A percentile compares a stretch with the other conserved stretches of the same genome.
Evolutionary conservation across 495 filamentous ascomycete species (phyloP).

Genomic region (Aspergillus hancockii): DNA sequence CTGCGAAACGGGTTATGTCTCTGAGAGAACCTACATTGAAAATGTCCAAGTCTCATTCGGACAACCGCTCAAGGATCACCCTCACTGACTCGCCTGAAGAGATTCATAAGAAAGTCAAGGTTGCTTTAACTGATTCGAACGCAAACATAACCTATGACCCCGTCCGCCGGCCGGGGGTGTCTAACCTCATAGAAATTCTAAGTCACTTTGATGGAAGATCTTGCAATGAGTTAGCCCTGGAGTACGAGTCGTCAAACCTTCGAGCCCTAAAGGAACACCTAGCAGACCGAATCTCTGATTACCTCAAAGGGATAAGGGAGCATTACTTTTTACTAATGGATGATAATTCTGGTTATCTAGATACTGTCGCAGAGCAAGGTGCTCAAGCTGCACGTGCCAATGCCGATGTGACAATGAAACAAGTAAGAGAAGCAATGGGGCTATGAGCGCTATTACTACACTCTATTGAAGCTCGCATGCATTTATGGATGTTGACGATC

Average conservation of each 20-base stretch:
- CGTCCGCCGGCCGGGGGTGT: conserved; percentile 69
- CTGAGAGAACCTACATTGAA: conserved; percentile 73
- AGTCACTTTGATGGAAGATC: conserved; percentile 59
- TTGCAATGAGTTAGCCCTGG: conserved; percentile 56
- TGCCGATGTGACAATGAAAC: conserved; percentile 66
- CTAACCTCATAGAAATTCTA: conserved; percentile 80
- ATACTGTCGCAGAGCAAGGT: conserved; percentile 61
- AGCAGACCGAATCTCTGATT: conserved; percentile 50
- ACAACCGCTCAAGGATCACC: conserved; percentile 72
- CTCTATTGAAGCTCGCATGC: not conserved
- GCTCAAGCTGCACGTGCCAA: conserved; percentile 59
- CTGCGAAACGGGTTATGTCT: conserved; percentile 85
- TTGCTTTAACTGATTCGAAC: conserved; percentile 75
- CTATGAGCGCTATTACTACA: not conserved
- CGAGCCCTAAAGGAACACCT: conserved; percentile 67
- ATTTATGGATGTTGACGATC: not conserved
- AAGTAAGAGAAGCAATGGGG: conserved; percentile 64
- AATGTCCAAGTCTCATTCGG: conserved; percentile 87
- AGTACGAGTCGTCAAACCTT: conserved; percentile 53
- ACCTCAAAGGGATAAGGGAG: conserved; percentile 61
- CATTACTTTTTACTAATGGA: conserved; percentile 56
- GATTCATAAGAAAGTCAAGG: conserved; percentile 66
- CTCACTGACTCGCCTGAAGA: conserved; percentile 65
- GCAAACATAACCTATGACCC: conserved; percentile 71
- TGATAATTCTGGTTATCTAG: conserved; percentile 53